Percentiles rank a stretch among this genome's conserved stretches.
Evolutionary conservation across 2,329 filamentous ascomycete genomes (phyloP).

Genomic region (Fusarium pseudoanthophilum): DNA sequence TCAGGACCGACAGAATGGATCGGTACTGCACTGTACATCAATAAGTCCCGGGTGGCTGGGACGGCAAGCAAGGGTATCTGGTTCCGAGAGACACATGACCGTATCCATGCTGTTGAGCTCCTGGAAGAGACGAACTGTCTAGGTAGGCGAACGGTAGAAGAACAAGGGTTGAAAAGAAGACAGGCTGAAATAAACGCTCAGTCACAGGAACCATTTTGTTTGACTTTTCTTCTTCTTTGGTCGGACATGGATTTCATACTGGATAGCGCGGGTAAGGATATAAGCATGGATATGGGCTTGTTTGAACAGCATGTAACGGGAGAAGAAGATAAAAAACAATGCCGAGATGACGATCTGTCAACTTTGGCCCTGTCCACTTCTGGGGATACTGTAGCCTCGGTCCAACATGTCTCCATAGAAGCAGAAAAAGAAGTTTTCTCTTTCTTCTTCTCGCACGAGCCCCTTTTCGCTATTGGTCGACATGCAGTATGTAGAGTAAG

Average conservation of each 20-base stretch:
- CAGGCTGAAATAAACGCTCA: constrained; percentile 33
- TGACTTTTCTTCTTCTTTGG: constrained; percentile 10
- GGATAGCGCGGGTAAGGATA: neutral
- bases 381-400: neutral
- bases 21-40: constrained; percentile 20
- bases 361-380: neutral
- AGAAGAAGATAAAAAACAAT: constrained; percentile 14
- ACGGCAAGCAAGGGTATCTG: constrained; percentile 30
- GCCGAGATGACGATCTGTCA: constrained; percentile 19
- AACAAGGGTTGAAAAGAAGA: neutral
- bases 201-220: neutral
- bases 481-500: neutral
- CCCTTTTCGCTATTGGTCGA: neutral
- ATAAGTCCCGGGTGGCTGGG: constrained; percentile 35
- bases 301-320: neutral
- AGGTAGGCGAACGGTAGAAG: constrained; percentile 15
- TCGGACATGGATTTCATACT: neutral
- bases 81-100: constrained; percentile 5
- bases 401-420: neutral
- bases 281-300: neutral
- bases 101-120: neutral
- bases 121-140: neutral
- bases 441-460: neutral
- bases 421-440: constrained; percentile 1
- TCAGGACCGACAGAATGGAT: constrained; percentile 18